These are phyloP conservation scores for Globisporangium cederbergense DNA, from an alignment of 352 stramenopile species.

Conservation along the genomic window DNA sequence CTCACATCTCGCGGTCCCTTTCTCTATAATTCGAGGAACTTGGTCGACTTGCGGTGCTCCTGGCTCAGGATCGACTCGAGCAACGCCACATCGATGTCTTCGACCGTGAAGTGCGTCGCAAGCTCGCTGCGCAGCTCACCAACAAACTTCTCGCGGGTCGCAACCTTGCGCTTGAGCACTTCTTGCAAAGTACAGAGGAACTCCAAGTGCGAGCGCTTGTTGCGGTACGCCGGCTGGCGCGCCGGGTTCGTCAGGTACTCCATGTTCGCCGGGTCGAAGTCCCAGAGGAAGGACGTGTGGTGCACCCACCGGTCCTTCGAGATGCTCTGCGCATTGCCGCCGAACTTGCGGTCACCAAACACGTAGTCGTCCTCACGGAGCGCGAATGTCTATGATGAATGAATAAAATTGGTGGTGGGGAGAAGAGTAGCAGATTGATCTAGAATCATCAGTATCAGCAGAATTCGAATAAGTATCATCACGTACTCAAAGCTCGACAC, in stretches of 20 bases:
- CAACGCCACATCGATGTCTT: constrained; percentile 44
- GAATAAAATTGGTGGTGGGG: neutral
- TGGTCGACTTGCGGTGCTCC: constrained; percentile 67
- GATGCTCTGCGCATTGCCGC: constrained; percentile 96
- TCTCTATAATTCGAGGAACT: constrained; percentile 43
- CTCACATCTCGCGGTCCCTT: neutral
- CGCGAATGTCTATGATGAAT: constrained; percentile 61
- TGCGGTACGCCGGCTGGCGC: constrained; percentile 93
- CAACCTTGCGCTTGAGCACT: constrained; percentile 37
- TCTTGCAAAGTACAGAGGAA: constrained; percentile 93
- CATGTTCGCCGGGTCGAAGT: constrained; percentile 94
- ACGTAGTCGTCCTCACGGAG: constrained; percentile 97
- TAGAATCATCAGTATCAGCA: neutral
- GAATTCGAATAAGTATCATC: neutral
- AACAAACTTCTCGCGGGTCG: constrained; percentile 42
- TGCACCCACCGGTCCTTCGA: constrained; percentile 94
- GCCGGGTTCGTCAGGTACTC: constrained; percentile 92
- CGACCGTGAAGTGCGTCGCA: constrained; percentile 51
- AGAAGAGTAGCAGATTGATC: neutral
- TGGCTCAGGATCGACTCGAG: constrained; percentile 44
- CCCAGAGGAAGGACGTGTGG: constrained; percentile 98
- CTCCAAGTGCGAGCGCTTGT: constrained; percentile 89
- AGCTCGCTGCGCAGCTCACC: constrained; percentile 45
- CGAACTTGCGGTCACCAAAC: constrained; percentile 93
- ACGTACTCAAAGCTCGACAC: neutral